Evolutionary conservation across 768 basidiomycete genomes (phyloP), one percentile per base, ranked within the genome.

Genomic region (Rhodotorula toruloides): DNA sequence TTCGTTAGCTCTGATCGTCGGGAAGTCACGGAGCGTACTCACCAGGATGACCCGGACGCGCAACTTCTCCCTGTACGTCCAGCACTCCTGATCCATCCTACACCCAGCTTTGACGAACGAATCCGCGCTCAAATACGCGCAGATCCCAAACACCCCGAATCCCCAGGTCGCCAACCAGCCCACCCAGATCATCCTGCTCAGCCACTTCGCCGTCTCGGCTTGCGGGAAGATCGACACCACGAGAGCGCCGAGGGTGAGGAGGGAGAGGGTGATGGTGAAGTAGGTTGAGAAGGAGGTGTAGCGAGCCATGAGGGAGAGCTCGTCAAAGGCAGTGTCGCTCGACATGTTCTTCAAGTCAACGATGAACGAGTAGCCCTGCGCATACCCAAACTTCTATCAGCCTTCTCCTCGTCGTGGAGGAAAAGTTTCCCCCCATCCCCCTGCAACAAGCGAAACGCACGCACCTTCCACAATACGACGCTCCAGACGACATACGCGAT

Each of bases 151-250:
- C 31, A 61, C 22, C n/a, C 56, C 66, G 19, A 67, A 12, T 3
- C 29, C 29, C 66, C 66, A 67, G 21, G 31, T 54, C 17, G 10
- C 50, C 17, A 58, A n/a, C 66, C 66, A 67, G 2, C 56, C 50
- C 31, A 62, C 40, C 67, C 67, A 68, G 21, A 63, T 21, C 3
- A 25, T 2, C 43, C 67, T 29, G 12, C 29, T 34, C 17, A 68
- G 42, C 37, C 58, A 55, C 49, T 64, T 64, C 1, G 58, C 58
- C 19, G 50, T 21, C 7, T 68, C 67, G 8, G 19, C 21, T 17
- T 60, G 67, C 13, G 67, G 61, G 36, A 63, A 63, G 36, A 55
- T 22, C 22, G 21, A 32, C 4, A 29, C 42, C n/a, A 55, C 49
- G 58, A 64, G 36, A 9, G 47, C 40, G 17, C 39, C 54, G 29